Evolutionary conservation across 306 rosid genomes (phyloP).

Genomic region (Psophocarpus tetragonolobus): DNA sequence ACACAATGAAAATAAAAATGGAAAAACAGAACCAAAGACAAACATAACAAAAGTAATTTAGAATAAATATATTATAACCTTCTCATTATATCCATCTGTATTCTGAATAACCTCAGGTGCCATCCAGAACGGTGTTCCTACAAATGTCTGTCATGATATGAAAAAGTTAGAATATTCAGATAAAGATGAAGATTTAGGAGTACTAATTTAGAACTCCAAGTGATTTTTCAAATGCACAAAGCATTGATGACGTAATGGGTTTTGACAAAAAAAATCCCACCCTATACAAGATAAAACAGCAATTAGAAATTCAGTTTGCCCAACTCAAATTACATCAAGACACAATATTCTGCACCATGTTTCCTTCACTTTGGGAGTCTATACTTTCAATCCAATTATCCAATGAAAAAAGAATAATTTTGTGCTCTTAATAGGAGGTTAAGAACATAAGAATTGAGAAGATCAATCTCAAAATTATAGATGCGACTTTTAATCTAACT

Average conservation of each 20-base stretch:
- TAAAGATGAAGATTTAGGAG: slow-evolving; percentile 1
- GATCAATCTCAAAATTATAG: neutral
- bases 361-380: slow-evolving; percentile 24
- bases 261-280: slow-evolving; percentile 12
- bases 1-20: slow-evolving; percentile 17
- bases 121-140: slow-evolving; percentile 99
- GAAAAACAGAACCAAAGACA: slow-evolving; percentile 18
- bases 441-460: neutral
- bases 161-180: slow-evolving; percentile 51
- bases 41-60: slow-evolving; percentile 12
- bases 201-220: neutral
- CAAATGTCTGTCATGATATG: slow-evolving; percentile 86
- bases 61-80: slow-evolving; percentile 57
- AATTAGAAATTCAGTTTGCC: neutral
- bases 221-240: neutral
- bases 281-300: neutral
- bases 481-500: neutral
- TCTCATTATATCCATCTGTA: slow-evolving; percentile 93
- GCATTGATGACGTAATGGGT: neutral
- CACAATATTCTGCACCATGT: neutral
- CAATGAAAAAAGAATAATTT: neutral
- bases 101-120: slow-evolving; percentile 99
- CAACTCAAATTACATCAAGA: slow-evolving; percentile 15
- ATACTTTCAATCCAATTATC: slow-evolving; percentile 12
- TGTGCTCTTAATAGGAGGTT: slow-evolving; percentile 10